Base-by-base conservation (phyloP, 441 rosid species). In the Dalechampia spathulata region DNA sequence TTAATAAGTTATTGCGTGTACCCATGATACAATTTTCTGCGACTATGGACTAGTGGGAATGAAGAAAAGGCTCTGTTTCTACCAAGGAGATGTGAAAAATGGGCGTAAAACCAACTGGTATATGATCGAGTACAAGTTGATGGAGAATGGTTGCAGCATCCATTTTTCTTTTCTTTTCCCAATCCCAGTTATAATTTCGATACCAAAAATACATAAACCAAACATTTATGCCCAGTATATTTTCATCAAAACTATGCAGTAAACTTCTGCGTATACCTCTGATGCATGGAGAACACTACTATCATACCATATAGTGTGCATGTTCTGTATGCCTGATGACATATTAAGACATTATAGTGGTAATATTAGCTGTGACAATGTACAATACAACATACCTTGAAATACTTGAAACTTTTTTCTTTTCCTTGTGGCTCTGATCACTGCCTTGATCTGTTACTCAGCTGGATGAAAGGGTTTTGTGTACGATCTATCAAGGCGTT, bases 391-490 rank as follows among this genome's bases (percentile, higher is more conserved):
- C 30, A 20, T 42, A 23, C 32, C 57, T 40, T 55, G 56, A 59
- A 39, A 48, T 47, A 43, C 7, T 25, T 6, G 36, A 32, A 21
- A 23, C 1, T 27, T 27, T 55, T 61, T 17, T 20, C 28, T 37
- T 52, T 16, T 1, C 32, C 44, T 34, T 47, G 25, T 21, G 39
- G 16, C 43, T 47, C 52, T 25, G 22, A 13, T 23, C 26, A n/a
- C 45, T 21, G 27, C n/a, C 36, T 46, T 51, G 19, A 10, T 14
- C 50, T 43, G 19, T 43, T 32, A 48, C 20, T 49, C 58, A 65
- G 50, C 41, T 34, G 11, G 64, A 52, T 5, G 21, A 55, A 13
- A 38, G 53, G 63, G 57, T 61, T 43, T 25, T 60, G 6, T 43
- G 21, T 52, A 42, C 30, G 49, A 19, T 63, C 43, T 50, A 49